phyloP scores from a whole-genome alignment of 805 yeast species.

The Candida tammaniensis region DNA sequence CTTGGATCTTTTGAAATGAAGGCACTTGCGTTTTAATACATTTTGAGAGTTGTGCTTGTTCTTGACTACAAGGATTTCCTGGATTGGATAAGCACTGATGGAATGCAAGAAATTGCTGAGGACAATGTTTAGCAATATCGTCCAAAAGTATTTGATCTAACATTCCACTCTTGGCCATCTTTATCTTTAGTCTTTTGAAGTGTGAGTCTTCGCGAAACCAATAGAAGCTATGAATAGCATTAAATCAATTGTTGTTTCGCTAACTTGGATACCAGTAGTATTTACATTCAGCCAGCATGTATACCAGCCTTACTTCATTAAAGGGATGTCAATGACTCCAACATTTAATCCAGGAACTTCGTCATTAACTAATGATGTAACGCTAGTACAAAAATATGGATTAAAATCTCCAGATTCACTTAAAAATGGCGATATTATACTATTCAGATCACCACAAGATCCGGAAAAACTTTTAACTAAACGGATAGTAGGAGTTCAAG shows the following conservation, averaged over 20 bases:
- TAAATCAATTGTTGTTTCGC: constrained; percentile 25
- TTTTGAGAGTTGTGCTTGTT: constrained; percentile 54
- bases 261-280: constrained; percentile 77
- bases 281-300: constrained; percentile 68
- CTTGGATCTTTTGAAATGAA: constrained; percentile 65
- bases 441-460: constrained; percentile 77
- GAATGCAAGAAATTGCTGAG: constrained; percentile 66
- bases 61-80: constrained; percentile 49
- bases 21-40: constrained; percentile 71
- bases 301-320: constrained; percentile 67
- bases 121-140: constrained; percentile 75
- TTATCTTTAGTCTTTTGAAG: not conserved
- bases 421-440: constrained; percentile 65
- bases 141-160: constrained; percentile 75
- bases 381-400: constrained; percentile 65
- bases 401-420: constrained; percentile 46
- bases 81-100: constrained; percentile 69
- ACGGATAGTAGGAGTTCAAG: constrained; percentile 72
- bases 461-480: constrained; percentile 77
- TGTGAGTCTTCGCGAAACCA: not conserved
- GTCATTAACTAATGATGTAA: constrained; percentile 52
- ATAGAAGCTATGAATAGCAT: constrained; percentile 10
- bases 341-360: constrained; percentile 69
- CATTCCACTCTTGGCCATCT: constrained; percentile 15
- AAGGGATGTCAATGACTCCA: constrained; percentile 88